Conservation (phyloP, 148 eudicot genomes). For the Chenopodium berlandieri region DNA sequence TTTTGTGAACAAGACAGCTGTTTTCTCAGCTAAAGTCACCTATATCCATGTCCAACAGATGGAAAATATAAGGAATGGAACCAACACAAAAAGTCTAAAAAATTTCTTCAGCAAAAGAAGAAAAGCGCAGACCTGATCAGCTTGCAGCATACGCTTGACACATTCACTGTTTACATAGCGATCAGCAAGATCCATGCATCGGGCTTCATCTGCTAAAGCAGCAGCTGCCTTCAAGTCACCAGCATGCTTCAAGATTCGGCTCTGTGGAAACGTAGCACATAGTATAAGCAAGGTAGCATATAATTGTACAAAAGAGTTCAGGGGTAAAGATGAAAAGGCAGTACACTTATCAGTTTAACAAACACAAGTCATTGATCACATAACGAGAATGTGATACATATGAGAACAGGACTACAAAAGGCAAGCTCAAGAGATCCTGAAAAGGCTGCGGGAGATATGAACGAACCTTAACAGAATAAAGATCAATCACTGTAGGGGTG, state of each 20-base stretch:
- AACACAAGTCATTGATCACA: background rate
- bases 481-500: constrained; percentile 94
- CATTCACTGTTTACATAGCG: constrained; percentile 92
- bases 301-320: background rate
- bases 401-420: background rate
- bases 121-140: constrained; percentile 70
- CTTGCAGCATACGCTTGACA: constrained; percentile 97
- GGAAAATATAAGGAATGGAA: constrained; percentile 11
- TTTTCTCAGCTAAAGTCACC: constrained; percentile 91
- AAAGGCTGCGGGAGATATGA: constrained; percentile 20
- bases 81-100: background rate
- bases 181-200: constrained; percentile 99
- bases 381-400: background rate
- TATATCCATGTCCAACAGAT: constrained; percentile 24
- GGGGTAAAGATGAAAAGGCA: background rate
- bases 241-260: constrained; percentile 94
- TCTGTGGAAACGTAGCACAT: constrained; percentile 40
- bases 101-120: background rate
- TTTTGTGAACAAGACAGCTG: constrained; percentile 92
- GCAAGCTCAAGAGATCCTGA: constrained; percentile 4
- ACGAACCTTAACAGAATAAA: constrained; percentile 97
- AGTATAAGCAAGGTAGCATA: background rate
- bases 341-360: background rate
- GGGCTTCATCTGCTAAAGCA: constrained; percentile 98
- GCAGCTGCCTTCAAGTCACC: constrained; percentile 94